Evolutionary conservation across 176 grass and related monocot genomes (phyloP).

Genomic region (Triticum turgidum): DNA sequence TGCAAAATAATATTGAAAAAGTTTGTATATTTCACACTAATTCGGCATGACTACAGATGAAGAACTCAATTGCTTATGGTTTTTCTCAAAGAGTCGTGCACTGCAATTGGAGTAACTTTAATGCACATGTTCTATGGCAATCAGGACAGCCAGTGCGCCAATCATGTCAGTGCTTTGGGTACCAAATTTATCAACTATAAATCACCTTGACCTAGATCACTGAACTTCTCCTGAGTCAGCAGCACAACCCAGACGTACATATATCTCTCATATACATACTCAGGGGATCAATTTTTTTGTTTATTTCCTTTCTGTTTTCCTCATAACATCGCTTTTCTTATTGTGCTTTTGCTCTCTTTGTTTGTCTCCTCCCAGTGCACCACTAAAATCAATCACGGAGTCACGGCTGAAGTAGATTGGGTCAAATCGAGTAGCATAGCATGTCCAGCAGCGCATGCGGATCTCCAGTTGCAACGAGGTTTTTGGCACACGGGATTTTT

Average conservation of each 20-base stretch:
- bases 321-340: too few relatives aligned
- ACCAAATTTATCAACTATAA: background rate
- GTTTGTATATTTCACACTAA: background rate
- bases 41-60: background rate
- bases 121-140: background rate
- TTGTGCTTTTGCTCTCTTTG: too few relatives aligned
- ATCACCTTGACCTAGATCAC: slow-evolving; percentile 55
- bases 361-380: too few relatives aligned
- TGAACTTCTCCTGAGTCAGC: slow-evolving; percentile 63
- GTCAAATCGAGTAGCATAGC: too few relatives aligned
- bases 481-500: too few relatives aligned
- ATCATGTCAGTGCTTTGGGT: background rate
- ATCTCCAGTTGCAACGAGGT: too few relatives aligned
- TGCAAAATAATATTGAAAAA: background rate
- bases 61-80: background rate
- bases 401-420: too few relatives aligned
- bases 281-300: too few relatives aligned
- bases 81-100: background rate
- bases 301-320: too few relatives aligned
- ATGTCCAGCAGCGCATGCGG: too few relatives aligned
- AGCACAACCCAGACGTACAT: slow-evolving; percentile 73
- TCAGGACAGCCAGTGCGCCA: background rate
- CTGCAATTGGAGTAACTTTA: background rate
- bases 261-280: too few relatives aligned
- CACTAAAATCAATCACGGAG: too few relatives aligned